These are phyloP conservation scores for Colletotrichum lupini DNA, from an alignment of 2,329 filamentous ascomycete genomes.

Conservation along the genomic window DNA sequence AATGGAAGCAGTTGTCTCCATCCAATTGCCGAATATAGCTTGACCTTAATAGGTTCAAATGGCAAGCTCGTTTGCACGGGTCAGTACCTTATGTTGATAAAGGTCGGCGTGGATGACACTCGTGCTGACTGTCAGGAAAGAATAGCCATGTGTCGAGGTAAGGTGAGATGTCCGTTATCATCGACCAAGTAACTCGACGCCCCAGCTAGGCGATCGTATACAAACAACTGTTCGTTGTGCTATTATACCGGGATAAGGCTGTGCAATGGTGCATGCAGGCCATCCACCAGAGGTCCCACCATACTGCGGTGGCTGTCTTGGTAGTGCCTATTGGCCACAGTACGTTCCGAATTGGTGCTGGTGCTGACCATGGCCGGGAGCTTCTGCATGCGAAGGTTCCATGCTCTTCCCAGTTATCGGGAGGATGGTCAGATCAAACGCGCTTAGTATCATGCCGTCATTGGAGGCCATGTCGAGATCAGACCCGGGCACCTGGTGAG, in stretches of 20 bases:
- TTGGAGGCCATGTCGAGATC: constrained; percentile 26
- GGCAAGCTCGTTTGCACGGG: constrained; percentile 14
- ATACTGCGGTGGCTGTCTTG: constrained; percentile 11
- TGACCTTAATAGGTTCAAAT: neutral
- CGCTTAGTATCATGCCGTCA: constrained; percentile 35
- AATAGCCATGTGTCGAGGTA: constrained; percentile 25
- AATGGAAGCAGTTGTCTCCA: constrained; percentile 19
- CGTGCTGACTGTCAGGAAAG: constrained; percentile 30
- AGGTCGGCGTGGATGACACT: constrained; percentile 4
- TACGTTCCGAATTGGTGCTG: constrained; percentile 32
- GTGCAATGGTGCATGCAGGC: constrained; percentile 14
- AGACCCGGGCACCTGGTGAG: constrained; percentile 32
- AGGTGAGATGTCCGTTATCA: constrained; percentile 5
- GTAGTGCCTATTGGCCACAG: constrained; percentile 29
- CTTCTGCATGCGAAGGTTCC: constrained; percentile 31
- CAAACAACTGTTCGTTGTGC: neutral
- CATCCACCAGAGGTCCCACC: constrained; percentile 25
- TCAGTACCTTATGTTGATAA: neutral
- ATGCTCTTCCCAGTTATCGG: constrained; percentile 30
- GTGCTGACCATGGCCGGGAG: constrained; percentile 32
- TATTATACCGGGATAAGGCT: constrained; percentile 25
- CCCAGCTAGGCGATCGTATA: neutral
- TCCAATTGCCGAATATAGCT: constrained; percentile 34
- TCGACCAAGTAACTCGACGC: neutral
- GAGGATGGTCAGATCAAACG: constrained; percentile 32